These are phyloP conservation scores for Camelina hispida DNA, from an alignment of 345 rosid species.

Conservation along the genomic window DNA sequence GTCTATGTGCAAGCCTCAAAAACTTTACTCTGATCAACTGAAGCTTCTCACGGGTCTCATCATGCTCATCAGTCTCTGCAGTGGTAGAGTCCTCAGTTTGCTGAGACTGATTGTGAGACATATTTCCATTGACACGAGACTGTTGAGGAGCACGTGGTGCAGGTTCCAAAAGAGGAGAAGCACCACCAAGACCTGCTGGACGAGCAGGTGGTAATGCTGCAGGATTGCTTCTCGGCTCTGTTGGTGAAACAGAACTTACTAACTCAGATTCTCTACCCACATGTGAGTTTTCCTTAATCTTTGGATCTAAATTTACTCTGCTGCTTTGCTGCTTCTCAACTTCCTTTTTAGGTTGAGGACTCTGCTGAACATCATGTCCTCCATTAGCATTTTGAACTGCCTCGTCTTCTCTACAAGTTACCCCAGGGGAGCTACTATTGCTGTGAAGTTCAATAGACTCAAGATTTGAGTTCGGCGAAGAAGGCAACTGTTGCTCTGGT, in stretches of 20 bases:
- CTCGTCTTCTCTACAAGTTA: slow-evolving; percentile 15
- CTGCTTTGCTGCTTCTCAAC: slow-evolving; percentile 39
- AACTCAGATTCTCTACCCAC: slow-evolving; percentile 44
- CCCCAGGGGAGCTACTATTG: slow-evolving; percentile 31
- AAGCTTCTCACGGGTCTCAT: slow-evolving; percentile 96
- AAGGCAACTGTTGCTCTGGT: slow-evolving; percentile 39
- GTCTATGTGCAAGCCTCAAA: slow-evolving; percentile 94
- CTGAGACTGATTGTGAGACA: slow-evolving; percentile 60
- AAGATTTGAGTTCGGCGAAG: slow-evolving; percentile 37
- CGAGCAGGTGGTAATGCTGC: slow-evolving; percentile 52
- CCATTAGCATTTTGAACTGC: slow-evolving; percentile 26
- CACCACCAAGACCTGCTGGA: slow-evolving; percentile 96
- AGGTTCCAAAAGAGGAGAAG: slow-evolving; percentile 81
- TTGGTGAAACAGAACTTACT: slow-evolving; percentile 45
- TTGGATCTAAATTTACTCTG: slow-evolving; percentile 42
- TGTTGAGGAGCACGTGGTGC: slow-evolving; percentile 74
- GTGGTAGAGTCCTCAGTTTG: slow-evolving; percentile 75
- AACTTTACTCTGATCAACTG: slow-evolving; percentile 98
- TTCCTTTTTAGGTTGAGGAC: slow-evolving; percentile 24
- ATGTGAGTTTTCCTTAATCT: slow-evolving; percentile 37
- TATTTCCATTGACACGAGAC: slow-evolving; percentile 76
- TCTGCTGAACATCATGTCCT: slow-evolving; percentile 29
- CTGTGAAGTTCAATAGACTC: slow-evolving; percentile 41
- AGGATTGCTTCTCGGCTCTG: slow-evolving; percentile 49
- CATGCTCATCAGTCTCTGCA: slow-evolving; percentile 78